Evolutionary conservation across 176 grass and related monocot genomes (phyloP), one percentile per base, ranked within the genome.

Genomic region (Carex parvula): DNA sequence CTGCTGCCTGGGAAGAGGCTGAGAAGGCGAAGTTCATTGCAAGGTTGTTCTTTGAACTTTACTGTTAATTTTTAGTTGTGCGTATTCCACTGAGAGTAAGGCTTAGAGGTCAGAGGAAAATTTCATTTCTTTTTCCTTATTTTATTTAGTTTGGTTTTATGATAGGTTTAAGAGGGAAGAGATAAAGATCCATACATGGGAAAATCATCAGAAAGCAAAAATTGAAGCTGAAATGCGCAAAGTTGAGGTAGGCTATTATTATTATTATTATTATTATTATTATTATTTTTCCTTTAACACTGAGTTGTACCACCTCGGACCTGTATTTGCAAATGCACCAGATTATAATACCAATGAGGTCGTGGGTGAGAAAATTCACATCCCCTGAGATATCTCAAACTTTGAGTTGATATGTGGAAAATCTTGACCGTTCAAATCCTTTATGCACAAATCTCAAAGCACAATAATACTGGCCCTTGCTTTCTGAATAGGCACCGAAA

Each of bases 161-260:
- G 60, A 18, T 79, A 99, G 96, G 87, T 96, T 99, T 84, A 96
- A 96, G 64, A 91, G 87, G 5, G 97, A 99, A 88, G 93, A 99
- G 67, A 99, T 99, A 70, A 99, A 96, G 84, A 99, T 96, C 3
- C 90, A 91, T 70, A 91, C 93, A 81, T 99, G 97, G 97, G 97
- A 99, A 83, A 90, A 94, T 91, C 97, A 99, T 82, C 97, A 95
- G 62, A 96, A 95, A 88, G 97, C 97, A 53, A 89, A 95, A 91
- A 99, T 91, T 20, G 93, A 99, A 92, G 97, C 97, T 79, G 97
- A 94, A 92, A 91, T 99, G 90, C 87, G 93, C 68, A 99, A 99
- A 88, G 84, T 92, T 59, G 97, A 99, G 91, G 97, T 94, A 83
- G 41, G 57, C 17, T 50, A 64, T 53, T n/a, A 35, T 26, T 22